These are phyloP conservation scores for Lyophyllum semitale DNA, from an alignment of 768 basidiomycete species.

Conservation along the genomic window DNA sequence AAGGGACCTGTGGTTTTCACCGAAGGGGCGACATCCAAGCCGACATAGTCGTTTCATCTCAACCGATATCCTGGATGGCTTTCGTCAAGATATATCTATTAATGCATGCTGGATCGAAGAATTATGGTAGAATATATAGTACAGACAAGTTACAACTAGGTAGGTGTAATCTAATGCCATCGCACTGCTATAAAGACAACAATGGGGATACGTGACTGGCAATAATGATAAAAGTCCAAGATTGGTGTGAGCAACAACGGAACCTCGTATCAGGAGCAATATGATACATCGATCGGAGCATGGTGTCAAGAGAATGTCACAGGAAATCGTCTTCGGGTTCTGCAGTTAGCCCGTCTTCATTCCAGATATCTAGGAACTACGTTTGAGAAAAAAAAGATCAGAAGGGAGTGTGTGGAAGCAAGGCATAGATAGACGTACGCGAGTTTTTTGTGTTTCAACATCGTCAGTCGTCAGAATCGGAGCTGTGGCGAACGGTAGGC, in stretches of 20 bases:
- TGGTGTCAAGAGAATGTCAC: slow-evolving; percentile 16
- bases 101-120: neutral
- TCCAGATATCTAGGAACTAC: slow-evolving; percentile 80
- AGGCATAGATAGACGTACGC: slow-evolving; percentile 44
- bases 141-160: slow-evolving; percentile 6
- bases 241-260: neutral
- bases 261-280: neutral
- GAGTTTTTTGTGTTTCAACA: slow-evolving; percentile 56
- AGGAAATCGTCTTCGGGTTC: slow-evolving; percentile 59
- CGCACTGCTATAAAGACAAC: neutral
- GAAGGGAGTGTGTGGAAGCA: neutral
- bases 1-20: slow-evolving; percentile 54
- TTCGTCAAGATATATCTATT: neutral
- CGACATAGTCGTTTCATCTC: neutral
- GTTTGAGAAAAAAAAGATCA: neutral
- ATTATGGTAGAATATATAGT: neutral
- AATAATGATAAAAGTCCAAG: slow-evolving; percentile 1
- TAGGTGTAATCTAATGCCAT: slow-evolving; percentile 1
- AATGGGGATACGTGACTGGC: neutral
- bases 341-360: slow-evolving; percentile 72
- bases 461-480: slow-evolving; percentile 68
- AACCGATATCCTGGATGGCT: neutral
- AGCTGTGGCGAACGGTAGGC: slow-evolving; percentile 65
- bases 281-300: neutral
- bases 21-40: slow-evolving; percentile 41